Base-by-base conservation (phyloP, 306 rosid species). In the Trifolium fragiferum region DNA sequence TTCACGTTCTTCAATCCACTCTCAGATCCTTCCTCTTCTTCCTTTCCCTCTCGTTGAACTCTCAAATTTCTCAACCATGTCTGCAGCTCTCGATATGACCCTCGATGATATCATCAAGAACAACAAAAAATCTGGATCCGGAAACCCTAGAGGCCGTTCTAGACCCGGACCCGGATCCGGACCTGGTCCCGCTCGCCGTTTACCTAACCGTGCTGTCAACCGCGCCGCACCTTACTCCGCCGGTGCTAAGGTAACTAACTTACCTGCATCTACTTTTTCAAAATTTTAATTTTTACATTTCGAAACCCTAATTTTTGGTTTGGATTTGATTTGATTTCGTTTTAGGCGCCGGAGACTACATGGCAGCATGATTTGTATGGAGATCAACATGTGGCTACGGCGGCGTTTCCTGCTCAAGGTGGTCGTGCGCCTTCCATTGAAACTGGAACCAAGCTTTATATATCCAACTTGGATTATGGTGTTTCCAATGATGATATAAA, bases 401-500 rank as follows among this genome's bases (percentile, higher is more conserved):
- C 83, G 32, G 83, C 74, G 10, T 82, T 1, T 69, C 35, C 84
- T 4, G 79, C 80, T 18, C 95, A 78, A 51, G 84, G 76, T 32
- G 90, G 86, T 21, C 85, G 92, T 78, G 90, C 97, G 5, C 81
- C 98, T 58, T 87, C 99, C 18, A 87, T 90, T 18, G 97, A 95
- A 81, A 95, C 99, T 2, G 98, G 97, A 65, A 87, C 97, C 47
- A 92, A 95, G 87, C 99, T 95, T 32, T 90, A 86, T 80, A 87
- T 95, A 35, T 90, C 99, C 8, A 95, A 90, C 78, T 85, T 95
- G 82, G 98, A 92, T 38, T 95, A 92, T 38, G 96, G 97, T 57
- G 97, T 95, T 77, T 92, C 98, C 58, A 87, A 90, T 68, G 99
- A 90, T 77, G 99, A 95, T 82, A 78, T 95, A 43, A 95, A 92